These are phyloP conservation scores for Leccinum griseonigrum DNA, from an alignment of 1,284 basidiomycete species.

Conservation along the genomic window DNA sequence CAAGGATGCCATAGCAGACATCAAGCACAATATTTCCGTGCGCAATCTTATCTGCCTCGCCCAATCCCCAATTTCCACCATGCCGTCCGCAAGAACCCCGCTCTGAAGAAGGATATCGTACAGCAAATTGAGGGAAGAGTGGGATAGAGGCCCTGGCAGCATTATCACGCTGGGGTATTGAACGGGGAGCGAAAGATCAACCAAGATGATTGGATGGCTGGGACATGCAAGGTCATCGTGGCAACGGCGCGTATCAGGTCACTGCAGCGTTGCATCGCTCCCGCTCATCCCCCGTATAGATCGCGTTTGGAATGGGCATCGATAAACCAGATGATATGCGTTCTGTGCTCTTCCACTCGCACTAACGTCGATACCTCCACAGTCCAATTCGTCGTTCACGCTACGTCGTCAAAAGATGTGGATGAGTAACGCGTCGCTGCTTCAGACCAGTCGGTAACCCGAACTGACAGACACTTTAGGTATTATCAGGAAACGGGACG, in stretches of 20 bases:
- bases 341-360: background rate
- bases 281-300: conserved; percentile 37
- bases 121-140: conserved; percentile 68
- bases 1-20: conserved; percentile 73
- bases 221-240: conserved; percentile 80
- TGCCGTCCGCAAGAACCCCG: conserved; percentile 58
- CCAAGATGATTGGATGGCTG: conserved; percentile 76
- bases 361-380: conserved; percentile 1
- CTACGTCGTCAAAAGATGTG: conserved; percentile 65
- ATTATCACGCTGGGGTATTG: conserved; percentile 86
- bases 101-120: conserved; percentile 50
- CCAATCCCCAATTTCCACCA: conserved; percentile 89
- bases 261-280: conserved; percentile 8
- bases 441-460: background rate
- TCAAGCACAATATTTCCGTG: conserved; percentile 72
- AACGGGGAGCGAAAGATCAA: conserved; percentile 62
- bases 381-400: conserved; percentile 82
- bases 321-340: conserved; percentile 78
- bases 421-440: conserved; percentile 47
- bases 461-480: conserved; percentile 28
- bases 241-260: conserved; percentile 63
- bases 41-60: conserved; percentile 57
- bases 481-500: conserved; percentile 87
- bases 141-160: conserved; percentile 60
- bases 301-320: conserved; percentile 98